Conservation (phyloP, 2,329 filamentous ascomycete species). For the Mariannaea sp. region DNA sequence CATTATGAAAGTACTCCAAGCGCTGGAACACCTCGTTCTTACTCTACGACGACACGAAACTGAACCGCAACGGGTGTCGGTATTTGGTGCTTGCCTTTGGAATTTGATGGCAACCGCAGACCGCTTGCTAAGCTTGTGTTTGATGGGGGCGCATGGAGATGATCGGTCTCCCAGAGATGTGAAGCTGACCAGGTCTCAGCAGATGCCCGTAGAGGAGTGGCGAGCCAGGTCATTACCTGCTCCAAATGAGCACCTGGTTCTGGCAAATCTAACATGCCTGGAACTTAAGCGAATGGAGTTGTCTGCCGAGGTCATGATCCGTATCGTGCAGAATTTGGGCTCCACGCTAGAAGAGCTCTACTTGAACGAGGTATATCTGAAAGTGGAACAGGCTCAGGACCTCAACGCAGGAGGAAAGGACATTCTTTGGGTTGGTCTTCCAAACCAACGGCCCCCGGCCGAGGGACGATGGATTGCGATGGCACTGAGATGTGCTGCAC, state of each 20-base stretch:
- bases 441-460: slow-evolving; percentile 46
- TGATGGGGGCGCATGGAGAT: slow-evolving; percentile 52
- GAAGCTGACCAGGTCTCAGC: slow-evolving; percentile 46
- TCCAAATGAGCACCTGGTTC: slow-evolving; percentile 38
- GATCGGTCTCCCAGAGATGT: slow-evolving; percentile 44
- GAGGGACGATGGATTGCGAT: slow-evolving; percentile 51
- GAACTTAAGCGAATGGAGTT: slow-evolving; percentile 52
- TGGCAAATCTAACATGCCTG: slow-evolving; percentile 47
- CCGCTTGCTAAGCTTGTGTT: slow-evolving; percentile 52
- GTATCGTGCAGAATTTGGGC: slow-evolving; percentile 43
- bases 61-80: slow-evolving; percentile 40
- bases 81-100: slow-evolving; percentile 55
- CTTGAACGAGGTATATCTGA: slow-evolving; percentile 52
- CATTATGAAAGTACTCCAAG: slow-evolving; percentile 48
- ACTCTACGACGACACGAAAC: slow-evolving; percentile 52
- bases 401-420: slow-evolving; percentile 42
- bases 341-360: slow-evolving; percentile 51
- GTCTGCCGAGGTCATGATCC: slow-evolving; percentile 43
- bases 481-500: slow-evolving; percentile 43
- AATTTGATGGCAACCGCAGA: slow-evolving; percentile 53
- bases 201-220: slow-evolving; percentile 48
- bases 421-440: slow-evolving; percentile 52
- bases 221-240: slow-evolving; percentile 45
- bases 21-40: slow-evolving; percentile 52
- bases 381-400: slow-evolving; percentile 44